Conservation (phyloP, 2,329 filamentous ascomycete genomes). For the Cordyceps cicadae region DNA sequence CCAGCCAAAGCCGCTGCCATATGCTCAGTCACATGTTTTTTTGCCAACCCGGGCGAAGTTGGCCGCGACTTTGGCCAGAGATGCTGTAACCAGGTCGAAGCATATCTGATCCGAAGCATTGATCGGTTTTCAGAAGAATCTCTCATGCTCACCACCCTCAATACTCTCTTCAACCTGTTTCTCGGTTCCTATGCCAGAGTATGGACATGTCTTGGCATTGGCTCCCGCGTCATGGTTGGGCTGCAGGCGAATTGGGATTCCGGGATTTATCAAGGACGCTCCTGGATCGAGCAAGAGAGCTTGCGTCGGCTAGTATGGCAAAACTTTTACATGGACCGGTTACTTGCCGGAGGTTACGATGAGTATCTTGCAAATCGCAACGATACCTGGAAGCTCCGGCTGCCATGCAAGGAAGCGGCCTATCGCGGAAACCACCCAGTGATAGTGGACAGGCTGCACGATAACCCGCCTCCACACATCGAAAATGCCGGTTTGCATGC, state of each 20-base stretch:
- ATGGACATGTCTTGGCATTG: conserved; percentile 32
- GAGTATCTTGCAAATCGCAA: conserved; percentile 30
- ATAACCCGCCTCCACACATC: conserved; percentile 19
- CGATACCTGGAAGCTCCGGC: conserved; percentile 30
- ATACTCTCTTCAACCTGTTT: conserved; percentile 29
- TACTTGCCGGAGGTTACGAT: conserved; percentile 32
- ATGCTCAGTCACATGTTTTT: conserved; percentile 29
- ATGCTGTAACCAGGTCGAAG: conserved; percentile 31
- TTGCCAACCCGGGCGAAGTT: conserved; percentile 25
- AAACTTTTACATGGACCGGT: conserved; percentile 29
- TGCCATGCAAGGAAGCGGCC: conserved; percentile 28
- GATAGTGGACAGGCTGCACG: conserved; percentile 23
- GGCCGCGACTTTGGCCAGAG: conserved; percentile 28
- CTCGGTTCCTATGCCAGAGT: conserved; percentile 30
- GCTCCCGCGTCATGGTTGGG: conserved; percentile 29
- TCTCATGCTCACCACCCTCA: conserved; percentile 28
- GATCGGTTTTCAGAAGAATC: conserved; percentile 27
- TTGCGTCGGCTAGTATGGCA: conserved; percentile 31
- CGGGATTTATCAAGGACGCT: conserved; percentile 18
- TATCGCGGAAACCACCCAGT: conserved; percentile 26
- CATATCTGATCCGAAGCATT: conserved; percentile 32
- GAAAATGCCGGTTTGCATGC: conserved; percentile 25
- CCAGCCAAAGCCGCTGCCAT: conserved; percentile 30
- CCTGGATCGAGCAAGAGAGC: conserved; percentile 29
- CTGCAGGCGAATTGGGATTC: conserved; percentile 33